Base-by-base conservation (phyloP, 352 stramenopile genomes). In the Phytopythium oedochilum region DNA sequence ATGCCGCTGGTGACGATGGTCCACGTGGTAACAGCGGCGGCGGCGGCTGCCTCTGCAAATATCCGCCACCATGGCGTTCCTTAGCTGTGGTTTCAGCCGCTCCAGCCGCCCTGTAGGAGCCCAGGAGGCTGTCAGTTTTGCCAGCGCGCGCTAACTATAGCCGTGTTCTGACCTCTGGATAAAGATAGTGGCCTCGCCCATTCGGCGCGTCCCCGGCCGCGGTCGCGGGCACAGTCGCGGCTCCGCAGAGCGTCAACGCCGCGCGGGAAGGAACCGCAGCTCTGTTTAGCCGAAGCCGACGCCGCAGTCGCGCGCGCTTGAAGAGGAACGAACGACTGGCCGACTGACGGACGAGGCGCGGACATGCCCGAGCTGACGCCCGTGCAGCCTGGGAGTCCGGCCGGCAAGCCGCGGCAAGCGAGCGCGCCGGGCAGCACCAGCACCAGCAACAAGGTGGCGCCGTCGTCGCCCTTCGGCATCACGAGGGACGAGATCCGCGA, bases 401-500 rank as follows among this genome's bases (percentile, higher is more conserved):
- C 49, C 5, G 32, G 56, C 25, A 85, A 78, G 52, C 15, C 70
- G 9, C 63, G 61, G 7, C 40, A 55, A 12, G 56, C 62, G 26
- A 71, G 44, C 25, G 68, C 43, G 2, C 43, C 60, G 26, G 25
- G 58, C 10, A 49, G 60, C 12, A 52, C 44, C 5, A 64, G 32
- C 35, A 73, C 59, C 50, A 38, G 64, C 26, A 88, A 59, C 63
- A 92, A 92, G 57, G 82, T 92, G 12, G 77, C 82, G 3, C 82
- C 78, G 17, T 76, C 74, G 15, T 88, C 80, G 2, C 76, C 75
- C 7, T 93, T 84, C 56, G 81, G 78, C 26, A 83, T 92, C 65
- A 84, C 77, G 43, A 66, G 77, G 28, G 79, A 90, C 11, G 79
- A 89, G 57, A 63, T 93, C 25, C 75, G 73, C 0, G 57, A 72